Conservation (phyloP, 768 basidiomycete species). For the Russula sp. region DNA sequence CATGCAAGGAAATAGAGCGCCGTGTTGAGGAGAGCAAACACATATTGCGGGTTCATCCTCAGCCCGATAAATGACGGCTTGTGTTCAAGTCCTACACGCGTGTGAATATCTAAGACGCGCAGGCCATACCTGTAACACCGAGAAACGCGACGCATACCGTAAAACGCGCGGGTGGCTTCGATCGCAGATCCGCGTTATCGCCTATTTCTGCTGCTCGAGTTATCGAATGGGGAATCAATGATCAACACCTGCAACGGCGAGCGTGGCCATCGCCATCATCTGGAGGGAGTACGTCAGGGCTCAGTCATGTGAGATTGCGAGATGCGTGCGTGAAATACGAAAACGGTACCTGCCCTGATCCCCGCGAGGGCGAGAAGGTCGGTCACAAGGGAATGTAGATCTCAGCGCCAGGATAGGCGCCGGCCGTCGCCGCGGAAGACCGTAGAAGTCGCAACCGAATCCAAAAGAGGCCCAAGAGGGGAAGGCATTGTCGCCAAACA, state of each 20-base stretch:
- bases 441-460: too few species aligned
- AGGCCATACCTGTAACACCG: not conserved
- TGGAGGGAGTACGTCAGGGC: not conserved
- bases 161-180: conserved; percentile 7
- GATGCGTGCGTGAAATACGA: conserved; percentile 21
- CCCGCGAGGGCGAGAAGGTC: conserved; percentile 20
- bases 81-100: too few species aligned
- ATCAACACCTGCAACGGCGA: conserved; percentile 8
- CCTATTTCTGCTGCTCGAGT: conserved; percentile 18
- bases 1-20: conserved; percentile 17
- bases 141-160: not conserved
- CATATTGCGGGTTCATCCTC: conserved; percentile 5
- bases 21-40: conserved; percentile 19
- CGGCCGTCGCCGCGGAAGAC: too few species aligned
- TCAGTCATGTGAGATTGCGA: not conserved
- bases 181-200: conserved; percentile 9
- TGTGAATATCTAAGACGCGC: not conserved
- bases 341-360: conserved; percentile 22
- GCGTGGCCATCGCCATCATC: conserved; percentile 19
- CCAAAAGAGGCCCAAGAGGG: too few species aligned
- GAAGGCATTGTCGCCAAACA: too few species aligned
- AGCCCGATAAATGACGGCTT: too few species aligned
- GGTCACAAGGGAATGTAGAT: conserved; percentile 4
- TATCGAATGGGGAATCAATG: conserved; percentile 22
- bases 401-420: too few species aligned